These are phyloP conservation scores for Paramecium sexaurelia DNA, from an alignment of 73 alveolate species.

Conservation along the genomic window DNA sequence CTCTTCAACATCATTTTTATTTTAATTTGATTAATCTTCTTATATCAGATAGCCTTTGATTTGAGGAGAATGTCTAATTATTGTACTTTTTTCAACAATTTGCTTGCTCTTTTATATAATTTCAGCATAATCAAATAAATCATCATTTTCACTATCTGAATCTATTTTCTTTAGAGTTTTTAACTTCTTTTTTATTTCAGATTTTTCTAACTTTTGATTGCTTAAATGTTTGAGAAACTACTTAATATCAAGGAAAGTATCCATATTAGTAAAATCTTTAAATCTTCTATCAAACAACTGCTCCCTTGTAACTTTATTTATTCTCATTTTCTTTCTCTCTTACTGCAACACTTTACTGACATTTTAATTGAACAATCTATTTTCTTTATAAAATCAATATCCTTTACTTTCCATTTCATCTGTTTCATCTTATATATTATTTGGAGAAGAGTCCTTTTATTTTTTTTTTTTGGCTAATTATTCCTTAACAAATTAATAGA, in stretches of 20 bases:
- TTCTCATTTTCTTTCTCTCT: slow-evolving; percentile 31
- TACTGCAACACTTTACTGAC: slow-evolving; percentile 6
- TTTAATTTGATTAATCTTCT: background rate
- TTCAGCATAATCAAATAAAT: slow-evolving; percentile 41
- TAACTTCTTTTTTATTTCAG: background rate
- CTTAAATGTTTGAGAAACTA: slow-evolving; percentile 1
- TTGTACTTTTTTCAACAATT: slow-evolving; percentile 15
- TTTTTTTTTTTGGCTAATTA: slow-evolving; percentile 20
- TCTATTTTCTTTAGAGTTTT: background rate
- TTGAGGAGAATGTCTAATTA: background rate
- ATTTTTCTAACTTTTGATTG: background rate
- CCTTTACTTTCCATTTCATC: slow-evolving; percentile 35
- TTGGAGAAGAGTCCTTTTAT: background rate
- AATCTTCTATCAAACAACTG: background rate
- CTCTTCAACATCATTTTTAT: background rate
- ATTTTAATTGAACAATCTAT: slow-evolving; percentile 17
- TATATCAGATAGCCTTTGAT: slow-evolving; percentile 2
- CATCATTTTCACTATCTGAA: slow-evolving; percentile 24
- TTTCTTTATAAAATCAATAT: background rate
- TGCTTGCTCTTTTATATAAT: slow-evolving; percentile 13
- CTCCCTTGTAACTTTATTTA: slow-evolving; percentile 28
- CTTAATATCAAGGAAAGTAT: slow-evolving; percentile 17
- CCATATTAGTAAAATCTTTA: slow-evolving; percentile 39
- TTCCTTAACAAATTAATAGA: slow-evolving; percentile 41
- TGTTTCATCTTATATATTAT: background rate